phyloP scores from a whole-genome alignment of 179 eudicot genomes.

The Silene noctiflora region DNA sequence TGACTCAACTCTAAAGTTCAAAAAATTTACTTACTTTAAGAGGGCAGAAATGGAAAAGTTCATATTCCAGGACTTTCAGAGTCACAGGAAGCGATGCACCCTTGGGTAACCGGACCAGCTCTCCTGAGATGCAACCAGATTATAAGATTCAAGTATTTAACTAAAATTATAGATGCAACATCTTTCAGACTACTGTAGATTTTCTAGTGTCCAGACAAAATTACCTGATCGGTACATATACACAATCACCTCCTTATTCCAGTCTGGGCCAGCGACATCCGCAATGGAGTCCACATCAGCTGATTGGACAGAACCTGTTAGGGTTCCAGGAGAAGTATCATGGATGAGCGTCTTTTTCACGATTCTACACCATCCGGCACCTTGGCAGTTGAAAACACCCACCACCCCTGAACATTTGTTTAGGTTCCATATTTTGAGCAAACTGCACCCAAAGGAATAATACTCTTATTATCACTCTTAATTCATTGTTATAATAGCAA shows the following conservation, averaged over 20 bases:
- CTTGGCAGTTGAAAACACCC: slow-evolving; percentile 94
- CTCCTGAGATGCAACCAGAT: slow-evolving; percentile 37
- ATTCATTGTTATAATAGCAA: neutral
- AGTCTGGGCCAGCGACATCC: slow-evolving; percentile 55
- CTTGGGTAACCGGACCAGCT: slow-evolving; percentile 55
- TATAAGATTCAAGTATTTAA: neutral
- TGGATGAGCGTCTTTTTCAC: slow-evolving; percentile 79
- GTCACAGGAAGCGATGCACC: slow-evolving; percentile 74
- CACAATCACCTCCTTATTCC: slow-evolving; percentile 67
- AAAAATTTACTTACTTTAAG: slow-evolving; percentile 43
- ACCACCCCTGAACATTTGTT: slow-evolving; percentile 87
- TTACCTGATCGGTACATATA: slow-evolving; percentile 64
- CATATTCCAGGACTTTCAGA: slow-evolving; percentile 76
- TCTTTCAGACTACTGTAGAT: neutral
- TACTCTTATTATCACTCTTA: neutral
- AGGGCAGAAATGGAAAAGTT: slow-evolving; percentile 83
- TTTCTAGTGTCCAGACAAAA: neutral
- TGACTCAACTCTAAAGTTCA: neutral
- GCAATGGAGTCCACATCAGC: slow-evolving; percentile 56
- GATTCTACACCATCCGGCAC: slow-evolving; percentile 94
- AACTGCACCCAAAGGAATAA: slow-evolving; percentile 36
- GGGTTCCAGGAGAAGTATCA: slow-evolving; percentile 67
- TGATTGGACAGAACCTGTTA: slow-evolving; percentile 54
- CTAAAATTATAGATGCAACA: neutral
- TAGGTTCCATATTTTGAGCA: slow-evolving; percentile 84